Evolutionary conservation across 2,329 filamentous ascomycete species (phyloP), one percentile per base, ranked within the genome.

Genomic region (Aspergillus japonicus): DNA sequence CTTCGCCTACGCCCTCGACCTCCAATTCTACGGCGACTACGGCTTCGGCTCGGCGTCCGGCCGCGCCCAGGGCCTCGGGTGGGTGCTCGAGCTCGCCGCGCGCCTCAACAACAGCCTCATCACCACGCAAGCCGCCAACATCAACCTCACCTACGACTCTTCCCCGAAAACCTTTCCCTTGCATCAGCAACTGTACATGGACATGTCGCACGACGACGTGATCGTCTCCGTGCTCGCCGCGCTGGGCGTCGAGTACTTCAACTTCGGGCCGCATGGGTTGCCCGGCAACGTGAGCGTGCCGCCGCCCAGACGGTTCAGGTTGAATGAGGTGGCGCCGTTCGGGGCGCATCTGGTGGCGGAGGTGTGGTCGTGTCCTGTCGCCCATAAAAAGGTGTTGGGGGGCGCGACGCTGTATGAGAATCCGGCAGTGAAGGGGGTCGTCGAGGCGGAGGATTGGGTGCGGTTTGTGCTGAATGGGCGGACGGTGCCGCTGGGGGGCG

Each of bases 311-410:
- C 77, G 76, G 51, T 85, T 85, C 71, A 72, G 77, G 26, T 73
- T 85, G 8, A 82, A 79, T 2, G 68, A 81, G 50, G 65, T 85
- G 54, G 84, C 82, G 0, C 84, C 84, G 1, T 86, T 85, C 62
- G 83, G 81, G 23, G 83, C 78, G 3, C 78, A 81, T 19, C 75
- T 86, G 31, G 74, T 84, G 49, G 84, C 83, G 1, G 84, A 86
- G 70, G 77, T 84, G 29, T 82, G 85, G 63, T 82, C 81, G 35
- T 86, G 83, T 65, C 71, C 75, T 3, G 57, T 62, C 0, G 48
- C 63, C 11, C 51, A 54, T 1, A 60, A 59, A 24, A 52, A 75
- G 0, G 59, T 78, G 50, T 81, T 84, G 0, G 76, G 78, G 8
- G 50, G 50, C 31, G 39, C 31, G 39, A 42, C 39, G 7, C 57